Percentiles rank a stretch among this genome's conserved stretches.
Evolutionary conservation across 2,329 filamentous ascomycete species (phyloP).

Genomic region (Lasiodiplodia theobromae): DNA sequence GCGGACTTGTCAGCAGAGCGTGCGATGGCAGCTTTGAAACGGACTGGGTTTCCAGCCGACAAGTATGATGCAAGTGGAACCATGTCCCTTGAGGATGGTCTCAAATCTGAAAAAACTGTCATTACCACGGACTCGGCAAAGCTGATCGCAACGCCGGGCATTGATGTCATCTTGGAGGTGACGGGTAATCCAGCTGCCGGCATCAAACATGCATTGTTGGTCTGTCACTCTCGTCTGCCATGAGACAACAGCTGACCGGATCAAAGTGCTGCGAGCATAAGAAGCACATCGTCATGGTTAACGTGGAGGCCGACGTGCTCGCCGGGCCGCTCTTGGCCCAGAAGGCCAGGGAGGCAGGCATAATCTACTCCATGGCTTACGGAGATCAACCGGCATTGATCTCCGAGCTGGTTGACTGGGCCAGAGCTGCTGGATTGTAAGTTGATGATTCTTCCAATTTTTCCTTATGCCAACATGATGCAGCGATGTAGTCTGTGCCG

Average conservation of each 20-base stretch:
- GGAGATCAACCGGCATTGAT: slow-evolving; percentile 56
- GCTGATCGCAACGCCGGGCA: slow-evolving; percentile 52
- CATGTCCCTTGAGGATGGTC: slow-evolving; percentile 9
- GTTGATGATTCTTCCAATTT: too few relatives aligned
- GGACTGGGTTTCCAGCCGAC: slow-evolving; percentile 44
- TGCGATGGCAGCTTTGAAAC: slow-evolving; percentile 50
- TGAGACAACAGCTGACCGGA: not conserved
- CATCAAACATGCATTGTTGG: slow-evolving; percentile 51
- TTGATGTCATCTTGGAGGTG: slow-evolving; percentile 55
- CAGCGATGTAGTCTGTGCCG: slow-evolving; percentile 52
- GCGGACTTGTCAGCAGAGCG: slow-evolving; percentile 53
- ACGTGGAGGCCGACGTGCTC: slow-evolving; percentile 56
- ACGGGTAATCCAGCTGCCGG: slow-evolving; percentile 54
- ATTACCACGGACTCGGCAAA: slow-evolving; percentile 53
- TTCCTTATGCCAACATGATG: not conserved
- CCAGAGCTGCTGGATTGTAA: slow-evolving; percentile 51
- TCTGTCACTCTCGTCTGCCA: not conserved
- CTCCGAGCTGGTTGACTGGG: slow-evolving; percentile 54
- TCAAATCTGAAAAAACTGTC: slow-evolving; percentile 50
- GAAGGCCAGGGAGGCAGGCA: slow-evolving; percentile 54
- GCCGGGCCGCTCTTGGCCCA: slow-evolving; percentile 52
- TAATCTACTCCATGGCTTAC: slow-evolving; percentile 58
- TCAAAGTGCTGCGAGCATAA: slow-evolving; percentile 53
- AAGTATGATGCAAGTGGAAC: not conserved
- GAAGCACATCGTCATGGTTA: slow-evolving; percentile 59